Percentiles rank a stretch among this genome's conserved stretches.
phyloP scores from a whole-genome alignment of 1,284 basidiomycete species.

The Caloboletus inedulis region DNA sequence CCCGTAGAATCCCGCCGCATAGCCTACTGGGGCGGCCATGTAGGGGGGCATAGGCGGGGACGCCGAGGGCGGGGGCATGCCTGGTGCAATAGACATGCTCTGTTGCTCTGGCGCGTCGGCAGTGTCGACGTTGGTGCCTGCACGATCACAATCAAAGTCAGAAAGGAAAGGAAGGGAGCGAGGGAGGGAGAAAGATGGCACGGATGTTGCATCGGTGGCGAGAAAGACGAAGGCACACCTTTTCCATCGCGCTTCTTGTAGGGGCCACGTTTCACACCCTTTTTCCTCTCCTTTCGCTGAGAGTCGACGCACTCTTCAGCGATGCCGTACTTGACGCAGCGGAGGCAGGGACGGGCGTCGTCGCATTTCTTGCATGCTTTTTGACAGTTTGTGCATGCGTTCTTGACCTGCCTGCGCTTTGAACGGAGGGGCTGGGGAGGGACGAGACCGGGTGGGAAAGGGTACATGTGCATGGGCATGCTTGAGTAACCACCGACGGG shows the following conservation, averaged over 20 bases:
- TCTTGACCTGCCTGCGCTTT: conserved; percentile 87
- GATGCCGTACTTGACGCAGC: conserved; percentile 83
- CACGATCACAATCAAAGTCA: conserved; percentile 46
- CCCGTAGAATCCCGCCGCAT: conserved; percentile 43
- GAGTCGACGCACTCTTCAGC: conserved; percentile 79
- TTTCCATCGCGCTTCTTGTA: conserved; percentile 92
- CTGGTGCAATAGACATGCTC: conserved; percentile 43
- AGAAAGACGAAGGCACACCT: conserved; percentile 49
- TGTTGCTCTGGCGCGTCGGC: conserved; percentile 46
- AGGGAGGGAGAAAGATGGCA: conserved; percentile 5
- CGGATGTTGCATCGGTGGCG: conserved; percentile 16
- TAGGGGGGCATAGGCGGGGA: conserved; percentile 47
- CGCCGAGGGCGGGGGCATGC: conserved; percentile 40
- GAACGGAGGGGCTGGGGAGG: conserved; percentile 50
- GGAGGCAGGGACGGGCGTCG: conserved; percentile 80
- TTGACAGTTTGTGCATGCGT: conserved; percentile 86
- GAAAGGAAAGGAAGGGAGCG: conserved; percentile 31
- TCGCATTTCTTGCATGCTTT: conserved; percentile 91
- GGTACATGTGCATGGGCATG: conserved; percentile 66
- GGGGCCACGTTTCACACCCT: conserved; percentile 83
- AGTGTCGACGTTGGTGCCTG: conserved; percentile 53
- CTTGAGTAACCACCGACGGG: conserved; percentile 48
- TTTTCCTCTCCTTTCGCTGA: conserved; percentile 80
- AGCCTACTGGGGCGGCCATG: conserved; percentile 41
- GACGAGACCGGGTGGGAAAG: conserved; percentile 51